Base-by-base conservation (phyloP, 345 rosid species). In the Carallia brachiata region DNA sequence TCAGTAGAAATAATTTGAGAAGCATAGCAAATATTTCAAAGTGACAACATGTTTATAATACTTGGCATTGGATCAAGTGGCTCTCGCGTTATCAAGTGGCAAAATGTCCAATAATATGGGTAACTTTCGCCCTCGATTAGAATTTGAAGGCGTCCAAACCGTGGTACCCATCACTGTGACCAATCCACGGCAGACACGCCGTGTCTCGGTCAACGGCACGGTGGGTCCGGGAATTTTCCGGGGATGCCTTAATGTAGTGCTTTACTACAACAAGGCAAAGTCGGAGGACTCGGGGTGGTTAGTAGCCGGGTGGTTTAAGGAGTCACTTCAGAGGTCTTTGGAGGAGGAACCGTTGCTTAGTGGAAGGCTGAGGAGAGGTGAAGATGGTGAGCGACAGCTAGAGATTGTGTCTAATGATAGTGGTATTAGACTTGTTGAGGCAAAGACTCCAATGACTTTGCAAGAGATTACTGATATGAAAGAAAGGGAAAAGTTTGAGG, bases 391-490 rank as follows among this genome's bases (percentile, higher is more conserved):
- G n/a, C 84, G 83, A 23, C 83, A 81, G 32, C 70, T 89, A 16
- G 97, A 89, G 83, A 67, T 93, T 44, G 88, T 90, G 65, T 70
- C 97, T 3, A 93, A 89, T 32, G 97, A 90, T 61, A 53, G 90
- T 27, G 98, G 98, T 0, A 78, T 58, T 36, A 82, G 98, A 66
- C 80, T 93, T 62, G 37, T 89, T 19, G 96, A 91, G 81, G 88
- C 90, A 2, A 85, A 28, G 73, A 75, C 82, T 36, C 64, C 67
- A 37, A 65, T 76, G 65, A 73, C 79, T 32, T 65, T 93, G 78
- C 50, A 77, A 30, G 87, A 87, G 65, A 89, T 89, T 78, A 70
- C 88, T 36, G 82, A 65, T 23, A 31, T 73, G 70, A 66, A 79
- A 5, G 75, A 72, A 48, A 82, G 63, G 70, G 78, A 72, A 4